Conservation (phyloP, 371 early-diverging fungal genomes). For the Quaeritorhiza haematococci region DNA sequence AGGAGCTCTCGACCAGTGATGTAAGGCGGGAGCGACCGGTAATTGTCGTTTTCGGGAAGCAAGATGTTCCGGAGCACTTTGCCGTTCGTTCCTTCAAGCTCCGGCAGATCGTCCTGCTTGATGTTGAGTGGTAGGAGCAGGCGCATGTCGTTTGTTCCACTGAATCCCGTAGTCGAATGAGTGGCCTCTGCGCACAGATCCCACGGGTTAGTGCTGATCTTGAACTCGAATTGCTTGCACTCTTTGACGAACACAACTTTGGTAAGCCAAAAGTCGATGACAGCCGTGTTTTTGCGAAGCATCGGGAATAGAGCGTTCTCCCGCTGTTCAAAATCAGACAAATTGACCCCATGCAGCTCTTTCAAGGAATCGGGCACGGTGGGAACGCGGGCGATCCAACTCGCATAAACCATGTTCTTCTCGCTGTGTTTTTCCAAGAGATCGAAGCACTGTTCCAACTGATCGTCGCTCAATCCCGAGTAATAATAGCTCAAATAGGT, state of each 20-base stretch:
- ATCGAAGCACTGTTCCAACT: constrained; percentile 3
- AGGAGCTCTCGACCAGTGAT: neutral
- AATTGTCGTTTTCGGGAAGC: too few relatives aligned
- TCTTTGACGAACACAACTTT: neutral
- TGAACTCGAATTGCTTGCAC: neutral
- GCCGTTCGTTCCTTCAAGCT: too few relatives aligned
- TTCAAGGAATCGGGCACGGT: neutral
- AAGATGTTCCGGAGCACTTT: too few relatives aligned
- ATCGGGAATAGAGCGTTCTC: neutral
- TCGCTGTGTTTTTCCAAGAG: neutral
- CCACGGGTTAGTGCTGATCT: neutral
- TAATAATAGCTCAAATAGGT: constrained; percentile 17
- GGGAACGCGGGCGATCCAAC: neutral
- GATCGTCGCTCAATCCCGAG: constrained; percentile 3
- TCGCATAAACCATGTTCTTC: neutral
- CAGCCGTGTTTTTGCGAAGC: neutral
- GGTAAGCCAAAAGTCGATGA: neutral
- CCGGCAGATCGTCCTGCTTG: too few relatives aligned
- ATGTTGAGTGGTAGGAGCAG: neutral
- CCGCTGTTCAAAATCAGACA: neutral
- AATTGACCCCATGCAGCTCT: neutral
- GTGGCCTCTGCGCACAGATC: neutral
- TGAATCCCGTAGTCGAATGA: neutral
- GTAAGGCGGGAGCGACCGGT: too few relatives aligned
- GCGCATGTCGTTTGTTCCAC: neutral